Percentiles rank a stretch among this genome's conserved stretches.
phyloP scores from a whole-genome alignment of 305 asterid species.

The Fraxinus sp. region DNA sequence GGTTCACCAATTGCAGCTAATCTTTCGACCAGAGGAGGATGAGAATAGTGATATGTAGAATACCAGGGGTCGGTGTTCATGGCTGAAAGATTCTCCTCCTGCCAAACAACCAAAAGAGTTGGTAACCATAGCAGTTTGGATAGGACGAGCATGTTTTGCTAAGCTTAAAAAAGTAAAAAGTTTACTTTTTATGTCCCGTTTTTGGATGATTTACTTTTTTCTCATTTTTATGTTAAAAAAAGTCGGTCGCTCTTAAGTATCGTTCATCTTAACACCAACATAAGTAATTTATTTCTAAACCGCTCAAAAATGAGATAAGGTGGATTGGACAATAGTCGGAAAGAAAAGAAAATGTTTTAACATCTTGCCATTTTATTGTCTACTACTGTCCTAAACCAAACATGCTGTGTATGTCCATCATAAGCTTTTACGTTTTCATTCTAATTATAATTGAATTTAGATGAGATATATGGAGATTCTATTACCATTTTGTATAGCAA shows the following conservation, averaged over 20 bases:
- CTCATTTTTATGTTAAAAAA: background rate
- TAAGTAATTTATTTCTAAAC: background rate
- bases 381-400: background rate
- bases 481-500: background rate
- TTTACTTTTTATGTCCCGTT: background rate
- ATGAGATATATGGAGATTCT: background rate
- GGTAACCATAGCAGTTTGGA: background rate
- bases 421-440: background rate
- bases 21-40: conserved; percentile 96
- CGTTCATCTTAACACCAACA: background rate
- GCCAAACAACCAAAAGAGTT: conserved; percentile 22
- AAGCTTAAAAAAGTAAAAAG: background rate
- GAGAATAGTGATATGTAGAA: conserved; percentile 98
- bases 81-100: conserved; percentile 93
- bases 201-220: background rate
- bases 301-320: background rate
- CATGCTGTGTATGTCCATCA: background rate
- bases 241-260: background rate
- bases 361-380: background rate
- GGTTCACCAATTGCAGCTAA: conserved; percentile 75
- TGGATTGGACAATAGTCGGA: background rate
- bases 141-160: background rate
- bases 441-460: background rate
- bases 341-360: background rate
- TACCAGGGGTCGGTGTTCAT: conserved; percentile 98